Conservation (phyloP, 805 yeast species). For the Myxozyma vanderwaltii region DNA sequence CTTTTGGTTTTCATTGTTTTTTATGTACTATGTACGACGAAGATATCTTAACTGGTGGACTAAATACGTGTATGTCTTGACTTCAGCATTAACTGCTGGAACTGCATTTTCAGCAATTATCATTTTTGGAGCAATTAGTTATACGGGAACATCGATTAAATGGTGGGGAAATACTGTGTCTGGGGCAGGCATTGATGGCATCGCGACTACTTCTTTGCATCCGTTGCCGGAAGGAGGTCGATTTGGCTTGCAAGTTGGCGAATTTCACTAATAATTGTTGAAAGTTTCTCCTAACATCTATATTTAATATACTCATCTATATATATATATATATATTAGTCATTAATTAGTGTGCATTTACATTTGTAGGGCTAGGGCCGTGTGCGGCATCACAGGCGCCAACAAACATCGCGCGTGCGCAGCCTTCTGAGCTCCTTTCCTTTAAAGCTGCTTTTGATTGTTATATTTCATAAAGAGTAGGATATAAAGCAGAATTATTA, state of each 20-base stretch:
- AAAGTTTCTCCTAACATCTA: too few relatives aligned
- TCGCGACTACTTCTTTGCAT: conserved; percentile 10
- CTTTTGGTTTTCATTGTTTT: conserved; percentile 48
- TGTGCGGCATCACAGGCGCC: too few relatives aligned
- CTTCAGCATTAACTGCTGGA: conserved; percentile 70
- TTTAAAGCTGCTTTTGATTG: too few relatives aligned
- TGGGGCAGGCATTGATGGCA: conserved; percentile 18
- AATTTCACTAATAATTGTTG: conserved; percentile 11
- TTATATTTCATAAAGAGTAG: neutral
- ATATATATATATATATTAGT: too few relatives aligned
- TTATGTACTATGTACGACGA: conserved; percentile 59
- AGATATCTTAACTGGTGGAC: conserved; percentile 71
- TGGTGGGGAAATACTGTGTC: conserved; percentile 62
- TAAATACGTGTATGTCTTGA: conserved; percentile 65
- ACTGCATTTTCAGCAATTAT: conserved; percentile 64
- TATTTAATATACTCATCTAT: too few relatives aligned
- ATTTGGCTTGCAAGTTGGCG: conserved; percentile 2
- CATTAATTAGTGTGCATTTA: neutral
- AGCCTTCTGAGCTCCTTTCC: too few relatives aligned
- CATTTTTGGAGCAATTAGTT: conserved; percentile 53
- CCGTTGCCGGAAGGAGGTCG: conserved; percentile 11
- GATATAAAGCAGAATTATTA: neutral
- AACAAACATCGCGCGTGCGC: too few relatives aligned
- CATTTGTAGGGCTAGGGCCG: too few relatives aligned
- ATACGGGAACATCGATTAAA: conserved; percentile 37